phyloP scores from a whole-genome alignment of 352 stramenopile genomes.

The Plasmopara viticola region DNA sequence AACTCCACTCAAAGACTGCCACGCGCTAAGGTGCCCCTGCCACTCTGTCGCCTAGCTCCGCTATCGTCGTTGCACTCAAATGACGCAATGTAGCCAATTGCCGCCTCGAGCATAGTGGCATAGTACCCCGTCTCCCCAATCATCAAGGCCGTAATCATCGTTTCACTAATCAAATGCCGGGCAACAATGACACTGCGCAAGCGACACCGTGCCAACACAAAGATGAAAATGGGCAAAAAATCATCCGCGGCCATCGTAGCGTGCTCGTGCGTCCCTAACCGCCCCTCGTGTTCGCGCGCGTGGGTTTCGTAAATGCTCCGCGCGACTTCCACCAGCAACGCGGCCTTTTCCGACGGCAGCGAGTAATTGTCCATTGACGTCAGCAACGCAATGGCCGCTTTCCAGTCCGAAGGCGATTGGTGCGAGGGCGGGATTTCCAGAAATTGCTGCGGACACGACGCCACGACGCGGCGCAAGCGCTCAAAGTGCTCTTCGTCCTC shows the following conservation, averaged over 20 bases:
- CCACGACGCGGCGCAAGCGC: constrained; percentile 37
- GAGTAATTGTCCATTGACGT: constrained; percentile 71
- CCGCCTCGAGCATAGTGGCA: constrained; percentile 70
- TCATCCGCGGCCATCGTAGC: constrained; percentile 59
- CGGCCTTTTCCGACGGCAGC: constrained; percentile 57
- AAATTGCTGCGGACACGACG: constrained; percentile 39
- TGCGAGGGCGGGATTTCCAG: constrained; percentile 55
- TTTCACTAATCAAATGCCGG: constrained; percentile 66
- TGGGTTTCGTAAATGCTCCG: constrained; percentile 72
- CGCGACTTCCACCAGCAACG: constrained; percentile 55
- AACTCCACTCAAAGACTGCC: too few species aligned
- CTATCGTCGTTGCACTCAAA: constrained; percentile 20
- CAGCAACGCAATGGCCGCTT: constrained; percentile 36
- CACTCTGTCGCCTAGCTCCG: constrained; percentile 7
- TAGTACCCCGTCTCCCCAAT: constrained; percentile 80
- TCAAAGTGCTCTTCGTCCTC: constrained; percentile 52
- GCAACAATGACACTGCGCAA: constrained; percentile 55
- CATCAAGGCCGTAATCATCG: constrained; percentile 67
- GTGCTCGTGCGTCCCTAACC: neutral
- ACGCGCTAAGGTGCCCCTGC: constrained; percentile 8
- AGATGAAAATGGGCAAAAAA: constrained; percentile 81
- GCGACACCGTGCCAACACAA: constrained; percentile 42
- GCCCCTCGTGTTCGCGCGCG: constrained; percentile 31
- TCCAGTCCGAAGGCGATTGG: constrained; percentile 51
- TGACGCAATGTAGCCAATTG: constrained; percentile 59